Conservation (phyloP, 257 asterid genomes). For the Parsonsia alboflavescens region DNA sequence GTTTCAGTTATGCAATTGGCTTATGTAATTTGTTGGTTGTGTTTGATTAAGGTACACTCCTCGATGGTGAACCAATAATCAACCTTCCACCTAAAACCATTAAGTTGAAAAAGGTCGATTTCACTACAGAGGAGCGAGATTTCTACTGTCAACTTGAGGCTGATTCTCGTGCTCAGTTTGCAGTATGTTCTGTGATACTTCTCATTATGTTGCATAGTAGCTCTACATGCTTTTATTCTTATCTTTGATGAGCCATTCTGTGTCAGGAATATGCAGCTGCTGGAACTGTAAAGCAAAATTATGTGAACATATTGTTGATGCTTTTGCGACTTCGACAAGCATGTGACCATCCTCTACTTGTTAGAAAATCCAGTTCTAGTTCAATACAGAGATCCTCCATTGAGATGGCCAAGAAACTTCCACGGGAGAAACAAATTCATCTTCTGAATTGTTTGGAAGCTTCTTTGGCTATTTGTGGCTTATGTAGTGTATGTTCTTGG, state of each 20-base stretch:
- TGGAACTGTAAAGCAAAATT: slow-evolving; percentile 93
- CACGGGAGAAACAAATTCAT: slow-evolving; percentile 53
- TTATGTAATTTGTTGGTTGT: slow-evolving; percentile 18
- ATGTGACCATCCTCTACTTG: slow-evolving; percentile 98
- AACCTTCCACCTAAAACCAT: slow-evolving; percentile 78
- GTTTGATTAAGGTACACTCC: slow-evolving; percentile 50
- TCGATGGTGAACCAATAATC: slow-evolving; percentile 93
- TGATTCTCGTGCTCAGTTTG: slow-evolving; percentile 91
- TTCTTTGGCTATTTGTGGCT: slow-evolving; percentile 79
- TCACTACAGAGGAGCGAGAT: slow-evolving; percentile 74
- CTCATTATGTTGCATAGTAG: slow-evolving; percentile 10
- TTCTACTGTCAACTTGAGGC: slow-evolving; percentile 87
- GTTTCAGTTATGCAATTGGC: slow-evolving; percentile 6
- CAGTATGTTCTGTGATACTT: slow-evolving; percentile 51
- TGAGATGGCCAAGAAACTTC: slow-evolving; percentile 73
- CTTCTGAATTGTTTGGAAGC: slow-evolving; percentile 84
- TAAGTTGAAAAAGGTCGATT: slow-evolving; percentile 70
- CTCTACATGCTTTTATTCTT: slow-evolving; percentile 13
- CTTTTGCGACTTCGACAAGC: slow-evolving; percentile 98
- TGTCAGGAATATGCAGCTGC: slow-evolving; percentile 93
- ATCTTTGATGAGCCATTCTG: slow-evolving; percentile 19
- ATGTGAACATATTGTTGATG: slow-evolving; percentile 86
- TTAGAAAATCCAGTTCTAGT: slow-evolving; percentile 53
- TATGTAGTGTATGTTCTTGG: slow-evolving; percentile 69
- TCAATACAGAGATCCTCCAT: slow-evolving; percentile 60